These are phyloP conservation scores for Sclerotinia minor DNA, from an alignment of 2,329 filamentous ascomycete species.

Conservation along the genomic window DNA sequence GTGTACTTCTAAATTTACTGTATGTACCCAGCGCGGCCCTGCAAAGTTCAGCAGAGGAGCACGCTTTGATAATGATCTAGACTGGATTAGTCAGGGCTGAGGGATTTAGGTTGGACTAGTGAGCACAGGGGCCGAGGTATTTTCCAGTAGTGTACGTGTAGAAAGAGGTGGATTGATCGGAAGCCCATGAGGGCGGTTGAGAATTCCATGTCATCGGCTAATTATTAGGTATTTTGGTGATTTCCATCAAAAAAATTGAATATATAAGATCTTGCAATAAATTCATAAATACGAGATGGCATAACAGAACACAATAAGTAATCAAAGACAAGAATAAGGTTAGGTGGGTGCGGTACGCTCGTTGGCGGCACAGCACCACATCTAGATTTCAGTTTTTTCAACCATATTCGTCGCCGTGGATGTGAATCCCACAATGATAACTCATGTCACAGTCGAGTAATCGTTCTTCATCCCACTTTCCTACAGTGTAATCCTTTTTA, in stretches of 20 bases:
- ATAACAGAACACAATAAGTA: background rate
- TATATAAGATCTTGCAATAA: background rate
- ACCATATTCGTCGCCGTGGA: background rate
- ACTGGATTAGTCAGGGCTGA: slow-evolving; percentile 20
- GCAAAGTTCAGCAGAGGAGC: background rate
- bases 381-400: background rate
- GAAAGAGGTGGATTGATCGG: background rate
- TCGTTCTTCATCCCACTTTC: background rate
- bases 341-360: slow-evolving; percentile 1
- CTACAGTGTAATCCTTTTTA: background rate
- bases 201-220: background rate
- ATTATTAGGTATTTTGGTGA: background rate
- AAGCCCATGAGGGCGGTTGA: background rate
- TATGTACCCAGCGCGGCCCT: slow-evolving; percentile 1
- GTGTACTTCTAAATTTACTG: background rate
- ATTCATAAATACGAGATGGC: background rate
- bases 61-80: background rate
- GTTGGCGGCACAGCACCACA: slow-evolving; percentile 5
- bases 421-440: background rate
- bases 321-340: slow-evolving; percentile 8
- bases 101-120: background rate
- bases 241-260: background rate
- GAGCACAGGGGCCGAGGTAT: background rate
- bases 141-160: background rate
- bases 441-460: background rate